phyloP scores from a whole-genome alignment of 805 yeast species.

The Phaffomyces antillensis region DNA sequence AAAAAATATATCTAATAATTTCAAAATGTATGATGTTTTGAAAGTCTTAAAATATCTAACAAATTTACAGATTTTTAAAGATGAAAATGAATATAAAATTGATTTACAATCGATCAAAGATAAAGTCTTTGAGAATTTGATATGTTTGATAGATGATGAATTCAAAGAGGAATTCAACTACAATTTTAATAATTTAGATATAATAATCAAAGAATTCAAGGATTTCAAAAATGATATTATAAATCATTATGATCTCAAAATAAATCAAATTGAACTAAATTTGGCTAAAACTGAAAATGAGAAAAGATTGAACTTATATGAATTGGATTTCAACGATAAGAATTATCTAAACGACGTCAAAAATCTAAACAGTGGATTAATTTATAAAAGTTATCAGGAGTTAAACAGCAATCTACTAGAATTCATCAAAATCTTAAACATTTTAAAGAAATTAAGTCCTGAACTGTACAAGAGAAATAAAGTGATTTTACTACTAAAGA shows the following conservation, averaged over 20 bases:
- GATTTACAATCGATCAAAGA: neutral
- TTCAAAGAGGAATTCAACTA: neutral
- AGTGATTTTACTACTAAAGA: neutral
- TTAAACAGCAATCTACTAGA: constrained; percentile 1
- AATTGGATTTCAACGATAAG: constrained; percentile 1
- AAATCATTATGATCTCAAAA: neutral
- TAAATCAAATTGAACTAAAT: neutral
- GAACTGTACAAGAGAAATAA: neutral
- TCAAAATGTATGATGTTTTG: constrained; percentile 4
- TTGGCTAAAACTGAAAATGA: neutral
- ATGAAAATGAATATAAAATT: constrained; percentile 1
- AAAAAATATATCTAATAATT: neutral
- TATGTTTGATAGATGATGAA: constrained; percentile 1
- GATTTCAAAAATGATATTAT: neutral
- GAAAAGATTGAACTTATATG: neutral
- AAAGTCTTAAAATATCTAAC: constrained; percentile 4
- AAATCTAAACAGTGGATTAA: constrained; percentile 10
- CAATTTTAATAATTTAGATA: constrained; percentile 1
- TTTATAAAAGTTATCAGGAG: constrained; percentile 4
- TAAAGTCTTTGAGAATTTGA: neutral
- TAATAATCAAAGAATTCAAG: neutral
- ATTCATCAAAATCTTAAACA: constrained; percentile 1
- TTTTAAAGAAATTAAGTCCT: constrained; percentile 1
- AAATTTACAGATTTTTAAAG: neutral
- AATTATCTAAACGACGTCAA: constrained; percentile 2